Percentiles rank a stretch among this genome's conserved stretches.
Conservation (phyloP, 169 alveolate species). For the Eimeria mitis region DNA sequence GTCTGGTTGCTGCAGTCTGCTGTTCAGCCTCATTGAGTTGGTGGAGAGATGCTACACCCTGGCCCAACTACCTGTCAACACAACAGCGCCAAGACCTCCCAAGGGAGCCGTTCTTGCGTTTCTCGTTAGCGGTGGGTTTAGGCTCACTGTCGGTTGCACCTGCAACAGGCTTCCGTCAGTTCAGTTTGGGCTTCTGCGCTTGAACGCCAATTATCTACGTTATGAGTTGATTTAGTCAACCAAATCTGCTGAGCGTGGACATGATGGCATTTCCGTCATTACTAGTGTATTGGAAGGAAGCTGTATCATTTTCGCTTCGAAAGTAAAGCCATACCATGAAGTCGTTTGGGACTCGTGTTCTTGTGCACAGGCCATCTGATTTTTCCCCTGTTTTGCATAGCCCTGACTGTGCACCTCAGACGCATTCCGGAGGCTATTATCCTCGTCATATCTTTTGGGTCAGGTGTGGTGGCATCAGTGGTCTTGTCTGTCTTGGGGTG, state of each 20-base stretch:
- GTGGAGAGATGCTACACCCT: background rate
- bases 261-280: background rate
- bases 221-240: too few relatives aligned
- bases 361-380: slow-evolving; percentile 29
- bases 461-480: background rate
- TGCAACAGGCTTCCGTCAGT: background rate
- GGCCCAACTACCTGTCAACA: background rate
- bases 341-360: background rate
- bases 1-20: background rate
- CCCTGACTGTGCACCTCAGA: slow-evolving; percentile 22
- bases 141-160: background rate
- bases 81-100: background rate
- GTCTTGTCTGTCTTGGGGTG: background rate
- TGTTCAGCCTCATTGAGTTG: background rate
- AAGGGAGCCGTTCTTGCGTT: background rate
- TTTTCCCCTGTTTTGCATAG: slow-evolving; percentile 8
- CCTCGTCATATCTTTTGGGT: background rate
- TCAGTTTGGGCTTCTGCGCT: background rate
- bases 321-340: background rate
- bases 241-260: background rate
- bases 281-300: background rate
- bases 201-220: background rate
- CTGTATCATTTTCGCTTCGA: background rate
- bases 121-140: background rate
- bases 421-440: slow-evolving; percentile 29